Base-by-base conservation (phyloP, 768 basidiomycete genomes). In the Agaricus blazei region DNA sequence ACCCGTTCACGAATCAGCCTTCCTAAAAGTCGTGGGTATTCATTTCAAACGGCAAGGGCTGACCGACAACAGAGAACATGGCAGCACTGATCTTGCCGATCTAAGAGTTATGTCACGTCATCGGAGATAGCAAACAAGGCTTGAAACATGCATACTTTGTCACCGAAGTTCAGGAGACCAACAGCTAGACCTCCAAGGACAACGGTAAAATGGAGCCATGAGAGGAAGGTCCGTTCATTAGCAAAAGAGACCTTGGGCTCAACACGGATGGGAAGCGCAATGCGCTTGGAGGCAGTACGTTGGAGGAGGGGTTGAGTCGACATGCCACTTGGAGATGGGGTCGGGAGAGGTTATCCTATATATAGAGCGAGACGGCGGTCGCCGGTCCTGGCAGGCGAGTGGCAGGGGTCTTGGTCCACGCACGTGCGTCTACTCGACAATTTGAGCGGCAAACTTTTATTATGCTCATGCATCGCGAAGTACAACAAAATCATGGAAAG, bases 141-240 rank as follows among this genome's bases (percentile, higher is more conserved):
- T 51, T 29, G n/a, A 26, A 49, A 57, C 24, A 46, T n/a, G 64
- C 75, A 57, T 56, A 88, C 93, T 74, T 91, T 91, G 70, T 98
- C 97, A 58, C 97, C 97, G 75, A 99, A 99, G 72, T 99, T 99
- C 63, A 99, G 77, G 55, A 99, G 73, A 9, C 97, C 97, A 12
- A 98, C 94, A 1, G 94, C 90, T 45, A 99, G 81, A 55, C 97
- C 97, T 28, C 96, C 95, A 7, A 99, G 85, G 56, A 99, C 93
- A 72, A 98, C 93, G 40, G 95, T 94, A 69, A 97, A 98, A 71
- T 97, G 94, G 48, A 98, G 81, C 97, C 96, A 98, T 80, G 94
- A 95, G 44, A 99, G 79, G 73, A 98, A 98, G 0, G 97, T 94
- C 54, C 91, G 84, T 70, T 94, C 93, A 70, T 95, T 95, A 42